Conservation (phyloP, 805 yeast genomes). For the Spathaspora boniae region DNA sequence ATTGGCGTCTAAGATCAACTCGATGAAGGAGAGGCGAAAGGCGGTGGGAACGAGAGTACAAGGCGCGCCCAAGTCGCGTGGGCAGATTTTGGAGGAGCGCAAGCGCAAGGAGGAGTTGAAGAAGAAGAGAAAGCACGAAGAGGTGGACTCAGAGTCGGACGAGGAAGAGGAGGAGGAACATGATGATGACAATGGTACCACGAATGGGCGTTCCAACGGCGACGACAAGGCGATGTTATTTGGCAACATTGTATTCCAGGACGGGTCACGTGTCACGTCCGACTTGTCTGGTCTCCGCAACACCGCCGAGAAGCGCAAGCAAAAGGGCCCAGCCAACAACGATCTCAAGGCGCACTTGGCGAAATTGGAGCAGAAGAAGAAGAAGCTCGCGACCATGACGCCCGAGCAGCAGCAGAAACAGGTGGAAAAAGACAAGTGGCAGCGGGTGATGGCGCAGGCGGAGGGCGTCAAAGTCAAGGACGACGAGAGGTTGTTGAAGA, state of each 20-base stretch:
- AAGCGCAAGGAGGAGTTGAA: conserved; percentile 44
- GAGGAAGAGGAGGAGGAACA: conserved; percentile 42
- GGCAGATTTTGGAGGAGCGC: conserved; percentile 70
- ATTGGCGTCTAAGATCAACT: conserved; percentile 67
- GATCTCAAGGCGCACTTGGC: conserved; percentile 82
- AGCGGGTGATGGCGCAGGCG: conserved; percentile 73
- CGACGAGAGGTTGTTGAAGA: conserved; percentile 82
- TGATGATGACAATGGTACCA: conserved; percentile 24
- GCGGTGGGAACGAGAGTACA: conserved; percentile 82
- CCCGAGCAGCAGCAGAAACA: conserved; percentile 56
- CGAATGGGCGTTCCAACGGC: conserved; percentile 27
- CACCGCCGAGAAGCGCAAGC: conserved; percentile 47
- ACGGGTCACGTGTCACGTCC: conserved; percentile 75
- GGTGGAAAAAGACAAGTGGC: conserved; percentile 81
- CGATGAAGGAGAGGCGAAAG: conserved; percentile 73
- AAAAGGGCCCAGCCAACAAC: conserved; percentile 80
- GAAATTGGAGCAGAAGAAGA: conserved; percentile 70
- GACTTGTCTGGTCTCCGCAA: conserved; percentile 57
- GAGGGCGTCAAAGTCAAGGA: conserved; percentile 88
- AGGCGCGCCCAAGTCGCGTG: conserved; percentile 85
- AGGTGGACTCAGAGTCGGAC: conserved; percentile 30
- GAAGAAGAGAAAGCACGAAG: conserved; percentile 34
- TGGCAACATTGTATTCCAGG: conserved; percentile 78
- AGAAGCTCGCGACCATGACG: conserved; percentile 55
- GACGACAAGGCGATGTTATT: conserved; percentile 52